A percentile compares a stretch with the other conserved stretches of the same genome.
Conservation (phyloP, 148 eudicot species). For the Chenopodium quinoa region DNA sequence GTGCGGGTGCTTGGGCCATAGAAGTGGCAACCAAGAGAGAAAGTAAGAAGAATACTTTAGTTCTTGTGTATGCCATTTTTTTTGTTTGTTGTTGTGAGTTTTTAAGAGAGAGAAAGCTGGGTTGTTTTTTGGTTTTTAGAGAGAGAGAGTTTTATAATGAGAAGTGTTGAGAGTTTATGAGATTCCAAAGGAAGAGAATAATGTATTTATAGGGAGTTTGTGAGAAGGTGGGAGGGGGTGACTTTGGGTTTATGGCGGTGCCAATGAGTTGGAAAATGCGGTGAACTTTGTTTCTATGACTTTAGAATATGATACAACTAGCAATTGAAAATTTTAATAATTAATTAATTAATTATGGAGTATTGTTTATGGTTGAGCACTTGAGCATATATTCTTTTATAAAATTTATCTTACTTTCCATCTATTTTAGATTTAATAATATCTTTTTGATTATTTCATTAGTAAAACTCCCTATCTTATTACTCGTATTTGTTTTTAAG, state of each 20-base stretch:
- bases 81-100: neutral
- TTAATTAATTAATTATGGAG: no score
- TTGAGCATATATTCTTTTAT: no score
- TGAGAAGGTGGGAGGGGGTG: neutral
- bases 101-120: neutral
- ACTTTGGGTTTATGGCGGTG: slow-evolving; percentile 20
- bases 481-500: no score
- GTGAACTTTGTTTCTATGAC: neutral
- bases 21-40: slow-evolving; percentile 37
- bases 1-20: slow-evolving; percentile 38
- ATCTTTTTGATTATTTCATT: no score
- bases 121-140: neutral
- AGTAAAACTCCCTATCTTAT: no score
- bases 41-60: slow-evolving; percentile 15
- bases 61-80: slow-evolving; percentile 21
- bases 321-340: neutral
- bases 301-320: neutral
- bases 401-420: no score
- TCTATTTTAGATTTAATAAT: no score
- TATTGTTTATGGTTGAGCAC: no score
- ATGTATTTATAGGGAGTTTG: neutral
- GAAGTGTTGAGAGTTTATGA: neutral
- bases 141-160: neutral
- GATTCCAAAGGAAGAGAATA: neutral
- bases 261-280: slow-evolving; percentile 20